Evolutionary conservation across 805 yeast species (phyloP), one percentile per base, ranked within the genome.

Genomic region (Yamadazyma sp.): DNA sequence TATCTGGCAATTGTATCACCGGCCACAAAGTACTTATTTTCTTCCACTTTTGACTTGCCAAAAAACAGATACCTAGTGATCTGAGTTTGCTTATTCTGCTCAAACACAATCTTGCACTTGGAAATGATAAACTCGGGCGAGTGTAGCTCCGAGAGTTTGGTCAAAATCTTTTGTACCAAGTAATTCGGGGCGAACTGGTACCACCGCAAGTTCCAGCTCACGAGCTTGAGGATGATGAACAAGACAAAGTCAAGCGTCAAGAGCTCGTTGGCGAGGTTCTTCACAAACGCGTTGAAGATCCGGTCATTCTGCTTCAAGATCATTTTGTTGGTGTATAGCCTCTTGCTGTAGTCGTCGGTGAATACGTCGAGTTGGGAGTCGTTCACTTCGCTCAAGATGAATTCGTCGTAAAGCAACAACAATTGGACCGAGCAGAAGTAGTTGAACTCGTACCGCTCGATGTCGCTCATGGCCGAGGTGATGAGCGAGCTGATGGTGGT

Each of bases 171-270:
- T 6, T 65, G 49, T 16, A 55, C 40, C 71, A 71, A 35, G 55
- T 64, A 22, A 60, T 52, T 49, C 53, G 78, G 64, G 64, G 74
- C 42, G 70, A 78, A 47, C 75, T 80, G 56, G 51, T 82, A 83
- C 73, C 82, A 84, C 30, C 90, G 65, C 24, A 74, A 59, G 42
- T 79, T 73, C 74, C 84, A 84, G 39, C 85, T 73, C 15, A 80
- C 62, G 20, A 75, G 59, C 45, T 73, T 73, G 42, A 77, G 62
- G 23, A 79, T 50, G 24, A 54, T 50, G 14, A 66, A 49, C 27
- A 67, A 43, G 2, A 67, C 47, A 22, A 58, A 60, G 32, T 66
- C 71, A 12, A 67, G 32, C 1, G 60, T 38, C 16, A 67, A 51
- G 33, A 54, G 59, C 5, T 64, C 64, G 11, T 46, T 35, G 3